Percentiles rank a stretch among this genome's conserved stretches.
Evolutionary conservation across 495 filamentous ascomycete genomes (phyloP).

Genomic region (Neurospora africana): DNA sequence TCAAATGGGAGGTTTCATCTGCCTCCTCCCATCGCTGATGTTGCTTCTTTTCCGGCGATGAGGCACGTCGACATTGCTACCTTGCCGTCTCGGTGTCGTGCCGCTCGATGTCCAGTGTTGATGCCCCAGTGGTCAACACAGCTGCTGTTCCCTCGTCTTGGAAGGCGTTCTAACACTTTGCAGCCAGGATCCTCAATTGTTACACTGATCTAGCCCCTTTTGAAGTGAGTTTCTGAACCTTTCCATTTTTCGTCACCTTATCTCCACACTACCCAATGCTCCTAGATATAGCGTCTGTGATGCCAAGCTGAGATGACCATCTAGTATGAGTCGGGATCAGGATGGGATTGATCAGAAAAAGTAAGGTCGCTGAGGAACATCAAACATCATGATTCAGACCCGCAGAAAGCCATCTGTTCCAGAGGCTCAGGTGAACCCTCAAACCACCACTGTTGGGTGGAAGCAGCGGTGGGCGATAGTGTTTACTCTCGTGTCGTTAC

Average conservation of each 20-base stretch:
- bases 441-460: not conserved
- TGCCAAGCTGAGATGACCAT: not conserved
- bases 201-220: not conserved
- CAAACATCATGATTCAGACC: conserved; percentile 1
- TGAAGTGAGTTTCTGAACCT: not conserved
- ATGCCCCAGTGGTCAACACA: not conserved
- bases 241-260: not conserved
- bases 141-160: not conserved
- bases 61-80: not conserved
- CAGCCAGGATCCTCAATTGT: not conserved
- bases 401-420: not conserved
- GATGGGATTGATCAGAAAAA: not conserved
- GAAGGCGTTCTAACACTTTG: not conserved
- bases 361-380: not conserved
- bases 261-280: not conserved
- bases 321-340: not conserved
- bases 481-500: not conserved
- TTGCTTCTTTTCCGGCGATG: not conserved
- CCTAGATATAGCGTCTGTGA: not conserved
- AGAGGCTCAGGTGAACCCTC: not conserved
- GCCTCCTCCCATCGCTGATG: not conserved
- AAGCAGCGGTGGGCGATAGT: not conserved
- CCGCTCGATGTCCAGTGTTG: not conserved
- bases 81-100: not conserved
- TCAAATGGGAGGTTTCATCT: not conserved